Percentiles rank a stretch among this genome's conserved stretches.
These are phyloP conservation scores for Stellera chamaejasme DNA, from an alignment of 345 rosid genomes.

Conservation along the genomic window DNA sequence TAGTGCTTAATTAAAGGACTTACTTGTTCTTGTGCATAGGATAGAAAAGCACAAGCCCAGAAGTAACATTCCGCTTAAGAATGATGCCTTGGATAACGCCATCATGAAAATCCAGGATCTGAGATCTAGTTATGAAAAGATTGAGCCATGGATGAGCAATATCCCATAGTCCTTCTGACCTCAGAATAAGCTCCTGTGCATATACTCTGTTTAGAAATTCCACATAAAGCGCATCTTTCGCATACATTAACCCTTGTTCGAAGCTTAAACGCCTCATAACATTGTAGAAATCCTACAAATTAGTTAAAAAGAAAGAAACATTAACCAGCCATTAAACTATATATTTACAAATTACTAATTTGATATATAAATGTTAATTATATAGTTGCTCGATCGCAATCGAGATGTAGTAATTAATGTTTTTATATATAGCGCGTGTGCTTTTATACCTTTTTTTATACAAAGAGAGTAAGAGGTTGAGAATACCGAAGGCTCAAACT, in stretches of 20 bases:
- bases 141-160: slow-evolving; percentile 48
- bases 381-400: too few species aligned
- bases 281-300: not conserved
- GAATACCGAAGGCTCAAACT: too few species aligned
- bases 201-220: slow-evolving; percentile 33
- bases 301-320: too few species aligned
- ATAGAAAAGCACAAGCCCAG: slow-evolving; percentile 27
- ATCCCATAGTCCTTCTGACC: slow-evolving; percentile 26
- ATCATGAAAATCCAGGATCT: slow-evolving; percentile 18
- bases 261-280: slow-evolving; percentile 8
- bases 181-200: slow-evolving; percentile 20
- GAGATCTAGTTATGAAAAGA: slow-evolving; percentile 34
- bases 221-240: slow-evolving; percentile 19
- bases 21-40: slow-evolving; percentile 32
- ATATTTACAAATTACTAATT: too few species aligned
- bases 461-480: too few species aligned
- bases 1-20: not conserved
- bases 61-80: slow-evolving; percentile 28
- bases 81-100: slow-evolving; percentile 33
- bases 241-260: slow-evolving; percentile 12
- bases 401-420: too few species aligned
- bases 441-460: not conserved
- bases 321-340: too few species aligned
- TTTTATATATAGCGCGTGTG: too few species aligned
- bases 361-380: too few species aligned